Base-by-base conservation (phyloP, 257 asterid species). In the Lavandula angustifolia region DNA sequence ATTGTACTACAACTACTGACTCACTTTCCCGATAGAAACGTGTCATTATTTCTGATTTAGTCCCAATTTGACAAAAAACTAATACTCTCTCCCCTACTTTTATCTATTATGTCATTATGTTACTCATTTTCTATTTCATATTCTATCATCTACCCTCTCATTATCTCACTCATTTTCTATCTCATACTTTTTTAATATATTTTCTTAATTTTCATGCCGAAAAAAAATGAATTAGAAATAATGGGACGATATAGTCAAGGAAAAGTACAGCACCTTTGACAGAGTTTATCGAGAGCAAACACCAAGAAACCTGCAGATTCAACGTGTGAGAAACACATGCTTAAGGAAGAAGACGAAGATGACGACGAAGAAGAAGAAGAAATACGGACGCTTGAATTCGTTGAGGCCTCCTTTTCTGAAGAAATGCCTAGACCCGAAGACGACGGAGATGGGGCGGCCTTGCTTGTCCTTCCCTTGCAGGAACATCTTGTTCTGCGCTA, bases 381-480 rank as follows among this genome's bases (percentile, higher is more conserved):
- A 22, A 32, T 42, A 67, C 74, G 11, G 1, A 68, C 96, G 95
- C 41, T 76, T 89, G 78, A 89, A 85, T 82, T 92, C 95, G 3
- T 86, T 85, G 6, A 71, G 37, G 57, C 87, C 95, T 62, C 91
- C 95, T 37, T 83, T 77, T 81, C 54, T 67, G 3, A 74, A 56
- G 37, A 85, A 80, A 69, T 92, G 96, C 51, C 80, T 78, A 4
- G 75, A 59, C 9, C 92, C 95, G 38, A 82, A 68, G 12, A 82
- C 73, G 9, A 92, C 82, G 0, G 90, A 74, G 14, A 89, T 72
- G 27, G 96, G 99, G 8, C 81, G 82, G 5, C 94, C 95, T 54
- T 67, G 66, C 62, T 81, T 87, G 6, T 92, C 97, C 1, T 9
- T 55, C 6, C 98, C 98, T 74, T 92, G 97, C 60, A 76, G 66